Evolutionary conservation across 305 asterid species (phyloP).

Genomic region (Caryopteris hybrid): DNA sequence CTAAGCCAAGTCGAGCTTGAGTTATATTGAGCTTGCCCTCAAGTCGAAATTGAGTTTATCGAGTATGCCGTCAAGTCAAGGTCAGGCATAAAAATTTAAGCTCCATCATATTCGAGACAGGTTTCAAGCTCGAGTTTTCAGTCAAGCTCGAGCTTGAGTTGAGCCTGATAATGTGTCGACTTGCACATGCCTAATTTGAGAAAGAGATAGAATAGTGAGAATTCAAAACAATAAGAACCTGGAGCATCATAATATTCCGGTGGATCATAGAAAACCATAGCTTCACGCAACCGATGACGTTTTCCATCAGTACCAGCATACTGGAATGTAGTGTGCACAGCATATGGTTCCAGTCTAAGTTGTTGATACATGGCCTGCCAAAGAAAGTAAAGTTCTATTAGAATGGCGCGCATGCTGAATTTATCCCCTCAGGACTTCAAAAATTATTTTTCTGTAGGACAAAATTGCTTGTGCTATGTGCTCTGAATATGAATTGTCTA

Average conservation of each 20-base stretch:
- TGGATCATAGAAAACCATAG: slow-evolving; percentile 84
- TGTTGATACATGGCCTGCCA: slow-evolving; percentile 82
- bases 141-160: not conserved
- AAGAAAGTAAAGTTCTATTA: slow-evolving; percentile 14
- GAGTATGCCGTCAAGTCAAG: not conserved
- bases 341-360: slow-evolving; percentile 86
- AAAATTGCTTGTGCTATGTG: not conserved
- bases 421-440: slow-evolving; percentile 12
- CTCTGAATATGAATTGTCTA: not conserved
- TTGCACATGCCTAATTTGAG: not conserved
- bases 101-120: too few relatives aligned
- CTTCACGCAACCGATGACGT: slow-evolving; percentile 97
- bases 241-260: slow-evolving; percentile 83
- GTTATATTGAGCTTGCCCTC: not conserved
- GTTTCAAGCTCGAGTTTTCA: not conserved
- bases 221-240: slow-evolving; percentile 41
- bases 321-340: slow-evolving; percentile 97
- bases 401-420: slow-evolving; percentile 2
- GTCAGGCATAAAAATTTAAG: not conserved
- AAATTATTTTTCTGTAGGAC: not conserved
- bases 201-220: not conserved
- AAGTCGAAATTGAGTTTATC: not conserved
- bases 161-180: not conserved
- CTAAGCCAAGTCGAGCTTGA: not conserved
- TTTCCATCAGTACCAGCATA: slow-evolving; percentile 98